Evolutionary conservation across 306 rosid species (phyloP).

Genomic region (Astragalus glycyphyllos): DNA sequence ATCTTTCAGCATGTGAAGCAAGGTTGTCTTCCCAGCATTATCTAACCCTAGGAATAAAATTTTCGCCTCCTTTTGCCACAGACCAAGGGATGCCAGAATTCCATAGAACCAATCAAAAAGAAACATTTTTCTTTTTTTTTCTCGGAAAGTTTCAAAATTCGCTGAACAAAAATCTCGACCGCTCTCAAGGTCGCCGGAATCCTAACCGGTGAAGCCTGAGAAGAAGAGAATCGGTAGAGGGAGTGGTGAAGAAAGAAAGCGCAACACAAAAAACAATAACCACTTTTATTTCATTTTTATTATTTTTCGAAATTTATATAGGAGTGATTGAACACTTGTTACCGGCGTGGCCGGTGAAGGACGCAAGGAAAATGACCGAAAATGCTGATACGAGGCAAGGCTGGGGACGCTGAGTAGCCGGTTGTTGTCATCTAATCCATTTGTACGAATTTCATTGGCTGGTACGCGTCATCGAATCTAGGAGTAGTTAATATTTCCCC

Average conservation of each 20-base stretch:
- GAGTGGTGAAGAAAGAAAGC: slow-evolving; percentile 1
- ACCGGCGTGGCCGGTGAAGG: slow-evolving; percentile 52
- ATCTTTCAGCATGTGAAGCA: slow-evolving; percentile 91
- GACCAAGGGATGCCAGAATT: slow-evolving; percentile 72
- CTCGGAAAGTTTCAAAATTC: slow-evolving; percentile 10
- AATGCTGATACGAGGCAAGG: slow-evolving; percentile 5
- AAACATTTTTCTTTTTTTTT: slow-evolving; percentile 53
- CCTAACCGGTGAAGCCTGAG: slow-evolving; percentile 20
- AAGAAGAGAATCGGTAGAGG: slow-evolving; percentile 33
- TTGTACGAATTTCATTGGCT: slow-evolving; percentile 58
- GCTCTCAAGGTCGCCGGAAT: slow-evolving; percentile 15
- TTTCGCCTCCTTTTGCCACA: slow-evolving; percentile 88
- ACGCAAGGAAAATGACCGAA: neutral
- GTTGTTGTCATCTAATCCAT: slow-evolving; percentile 36
- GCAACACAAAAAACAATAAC: slow-evolving; percentile 11
- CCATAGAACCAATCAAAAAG: slow-evolving; percentile 86
- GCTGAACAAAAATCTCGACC: neutral
- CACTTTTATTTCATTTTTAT: neutral
- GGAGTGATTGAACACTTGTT: neutral
- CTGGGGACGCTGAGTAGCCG: slow-evolving; percentile 38
- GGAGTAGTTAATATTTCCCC: no score
- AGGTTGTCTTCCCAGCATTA: slow-evolving; percentile 87
- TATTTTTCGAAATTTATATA: neutral
- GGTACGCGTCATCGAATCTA: slow-evolving; percentile 59
- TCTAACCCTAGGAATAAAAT: slow-evolving; percentile 87